Conservation (phyloP, 192 early-diverging fungal species). For the Linnemannia schmuckeri region DNA sequence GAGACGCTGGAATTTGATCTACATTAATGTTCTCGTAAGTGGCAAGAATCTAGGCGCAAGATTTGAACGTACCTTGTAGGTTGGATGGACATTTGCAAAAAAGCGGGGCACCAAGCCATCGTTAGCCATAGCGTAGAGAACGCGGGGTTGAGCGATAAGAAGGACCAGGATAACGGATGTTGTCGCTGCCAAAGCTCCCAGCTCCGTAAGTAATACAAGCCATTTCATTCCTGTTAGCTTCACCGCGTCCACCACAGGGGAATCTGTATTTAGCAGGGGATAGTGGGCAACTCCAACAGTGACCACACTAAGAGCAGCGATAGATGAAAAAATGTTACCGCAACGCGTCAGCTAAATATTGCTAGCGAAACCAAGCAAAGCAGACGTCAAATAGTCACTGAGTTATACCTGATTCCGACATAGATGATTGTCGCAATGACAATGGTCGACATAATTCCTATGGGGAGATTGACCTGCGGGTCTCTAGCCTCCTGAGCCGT, state of each 20-base stretch:
- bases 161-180: conserved; percentile 83
- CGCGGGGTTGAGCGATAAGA: conserved; percentile 88
- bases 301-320: conserved; percentile 62
- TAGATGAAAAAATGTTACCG: neutral
- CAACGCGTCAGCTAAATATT: neutral
- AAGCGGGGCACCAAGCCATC: conserved; percentile 78
- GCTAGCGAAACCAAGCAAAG: neutral
- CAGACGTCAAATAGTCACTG: neutral
- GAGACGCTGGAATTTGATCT: neutral
- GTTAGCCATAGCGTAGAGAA: conserved; percentile 90
- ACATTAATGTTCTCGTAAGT: neutral
- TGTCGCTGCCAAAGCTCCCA: conserved; percentile 85
- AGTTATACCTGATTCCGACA: conserved; percentile 67
- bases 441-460: conserved; percentile 87
- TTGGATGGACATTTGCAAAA: conserved; percentile 79
- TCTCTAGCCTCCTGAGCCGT: conserved; percentile 86
- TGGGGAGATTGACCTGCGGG: conserved; percentile 87
- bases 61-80: conserved; percentile 49
- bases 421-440: conserved; percentile 83
- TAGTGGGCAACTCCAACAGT: conserved; percentile 81
- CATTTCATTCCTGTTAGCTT: conserved; percentile 64
- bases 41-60: neutral
- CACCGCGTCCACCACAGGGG: conserved; percentile 72
- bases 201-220: conserved; percentile 78
- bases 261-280: conserved; percentile 54